Conservation (phyloP, 2,329 filamentous ascomycete genomes). For the Clarireedia homoeocarpa region DNA sequence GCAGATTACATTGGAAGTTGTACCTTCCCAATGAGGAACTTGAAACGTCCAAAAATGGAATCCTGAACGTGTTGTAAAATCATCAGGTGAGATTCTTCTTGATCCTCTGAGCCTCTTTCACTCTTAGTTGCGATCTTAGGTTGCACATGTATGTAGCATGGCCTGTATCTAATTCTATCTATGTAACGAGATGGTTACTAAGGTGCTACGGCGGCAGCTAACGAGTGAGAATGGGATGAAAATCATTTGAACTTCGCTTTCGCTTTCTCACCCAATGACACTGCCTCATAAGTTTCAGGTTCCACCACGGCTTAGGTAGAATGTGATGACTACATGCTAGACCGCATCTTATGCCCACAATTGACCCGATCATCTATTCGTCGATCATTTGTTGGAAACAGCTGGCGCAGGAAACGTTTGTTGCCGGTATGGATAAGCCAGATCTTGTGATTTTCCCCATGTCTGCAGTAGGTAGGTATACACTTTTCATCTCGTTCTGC, state of each 20-base stretch:
- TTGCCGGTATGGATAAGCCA: neutral
- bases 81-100: constrained; percentile 4
- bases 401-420: neutral
- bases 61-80: neutral
- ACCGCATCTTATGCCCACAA: neutral
- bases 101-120: constrained; percentile 7
- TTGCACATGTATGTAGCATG: no score
- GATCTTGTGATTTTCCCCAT: no score
- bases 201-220: no score
- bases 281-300: neutral
- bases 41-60: constrained; percentile 8
- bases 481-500: neutral
- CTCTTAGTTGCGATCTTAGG: neutral
- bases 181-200: neutral
- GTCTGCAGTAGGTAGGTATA: no score
- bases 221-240: no score
- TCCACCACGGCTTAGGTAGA: neutral
- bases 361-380: neutral
- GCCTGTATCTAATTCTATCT: neutral
- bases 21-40: constrained; percentile 2
- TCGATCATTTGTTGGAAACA: neutral
- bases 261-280: neutral
- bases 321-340: neutral
- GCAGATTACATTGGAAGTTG: neutral
- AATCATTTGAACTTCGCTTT: neutral